These are phyloP conservation scores for Trichoderma oligosporum DNA, from an alignment of 2,329 filamentous ascomycete genomes.

Conservation along the genomic window DNA sequence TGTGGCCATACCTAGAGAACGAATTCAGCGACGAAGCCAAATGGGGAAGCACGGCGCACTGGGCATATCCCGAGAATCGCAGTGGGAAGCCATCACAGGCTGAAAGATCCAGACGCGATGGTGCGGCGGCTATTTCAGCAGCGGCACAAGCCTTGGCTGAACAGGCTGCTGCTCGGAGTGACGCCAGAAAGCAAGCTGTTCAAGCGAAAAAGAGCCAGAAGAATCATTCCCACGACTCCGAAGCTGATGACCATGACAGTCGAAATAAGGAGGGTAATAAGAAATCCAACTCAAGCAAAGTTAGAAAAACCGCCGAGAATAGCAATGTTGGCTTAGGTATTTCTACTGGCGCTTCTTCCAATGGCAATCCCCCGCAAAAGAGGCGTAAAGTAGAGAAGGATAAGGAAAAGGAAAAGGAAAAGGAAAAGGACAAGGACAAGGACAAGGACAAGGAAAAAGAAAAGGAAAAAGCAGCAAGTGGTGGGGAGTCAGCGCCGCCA, in stretches of 20 bases:
- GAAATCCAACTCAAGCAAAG: constrained; percentile 60
- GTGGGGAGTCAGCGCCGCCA: constrained; percentile 39
- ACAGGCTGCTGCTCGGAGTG: constrained; percentile 79
- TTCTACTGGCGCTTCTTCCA: constrained; percentile 49
- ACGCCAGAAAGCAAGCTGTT: constrained; percentile 77
- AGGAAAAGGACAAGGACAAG: constrained; percentile 69
- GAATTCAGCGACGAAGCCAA: constrained; percentile 95
- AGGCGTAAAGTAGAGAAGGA: constrained; percentile 75
- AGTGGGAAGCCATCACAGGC: constrained; percentile 60
- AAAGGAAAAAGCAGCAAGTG: constrained; percentile 25
- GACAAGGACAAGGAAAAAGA: constrained; percentile 52
- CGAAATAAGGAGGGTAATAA: constrained; percentile 53
- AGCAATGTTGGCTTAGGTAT: constrained; percentile 63
- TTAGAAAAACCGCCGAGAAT: constrained; percentile 57
- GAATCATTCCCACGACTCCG: constrained; percentile 67
- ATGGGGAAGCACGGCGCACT: constrained; percentile 85
- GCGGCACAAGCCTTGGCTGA: constrained; percentile 74
- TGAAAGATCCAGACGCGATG: constrained; percentile 74
- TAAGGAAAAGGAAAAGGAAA: constrained; percentile 52
- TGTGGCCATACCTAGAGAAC: constrained; percentile 78
- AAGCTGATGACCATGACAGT: constrained; percentile 67
- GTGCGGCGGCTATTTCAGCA: constrained; percentile 71
- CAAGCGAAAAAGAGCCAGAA: constrained; percentile 71
- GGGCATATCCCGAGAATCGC: constrained; percentile 90
- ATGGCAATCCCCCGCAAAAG: constrained; percentile 61